Evolutionary conservation across 2,329 filamentous ascomycete genomes (phyloP), one percentile per base, ranked within the genome.

Genomic region (Cladophialophora bantiana): DNA sequence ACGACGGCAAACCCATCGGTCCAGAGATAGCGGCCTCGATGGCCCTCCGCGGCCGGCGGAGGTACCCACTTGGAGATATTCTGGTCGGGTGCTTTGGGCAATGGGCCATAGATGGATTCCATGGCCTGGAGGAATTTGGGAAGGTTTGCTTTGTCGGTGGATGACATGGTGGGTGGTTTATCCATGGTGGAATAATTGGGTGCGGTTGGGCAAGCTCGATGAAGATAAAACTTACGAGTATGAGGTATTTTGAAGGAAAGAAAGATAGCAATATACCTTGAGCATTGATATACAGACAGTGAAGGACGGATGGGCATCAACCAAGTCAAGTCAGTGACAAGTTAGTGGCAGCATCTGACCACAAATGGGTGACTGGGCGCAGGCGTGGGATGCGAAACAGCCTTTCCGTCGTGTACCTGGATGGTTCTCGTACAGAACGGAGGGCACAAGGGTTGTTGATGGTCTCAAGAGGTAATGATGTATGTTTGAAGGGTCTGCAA

Each of bases 1-100:
- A 88, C 70, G 7, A 88, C 83, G 3, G 85, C 86, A 71, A 88
- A 88, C 0, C 85, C 84, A 69, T 88, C 86, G 0, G 84, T 87
- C 86, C 85, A 88, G 26, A 88, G 80, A 72, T 88, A 88, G 15
- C 86, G 82, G 20, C 86, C 86, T n/a, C 78, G 79, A 70, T 87
- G 84, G 10, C 85, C 85, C 6, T 83, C 85, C 0, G 84, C 81
- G 34, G 79, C 80, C 1, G 79, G 79, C 0, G 85, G 84, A 1
- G 83, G 83, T 0, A 65, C 78, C 85, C 85, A 88, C 4, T 69
- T 62, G 6, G 69, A 59, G 50, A 64, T 48, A 7, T 67, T 42
- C 0, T 78, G 75, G 42, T 77, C 72, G 9, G 65, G 45, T 56
- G 80, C 74, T 10, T 66, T 64, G 60, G 70, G 70, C 64, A 81